Conservation (phyloP, 106 monocot species). For the Phalaenopsis equestris region DNA sequence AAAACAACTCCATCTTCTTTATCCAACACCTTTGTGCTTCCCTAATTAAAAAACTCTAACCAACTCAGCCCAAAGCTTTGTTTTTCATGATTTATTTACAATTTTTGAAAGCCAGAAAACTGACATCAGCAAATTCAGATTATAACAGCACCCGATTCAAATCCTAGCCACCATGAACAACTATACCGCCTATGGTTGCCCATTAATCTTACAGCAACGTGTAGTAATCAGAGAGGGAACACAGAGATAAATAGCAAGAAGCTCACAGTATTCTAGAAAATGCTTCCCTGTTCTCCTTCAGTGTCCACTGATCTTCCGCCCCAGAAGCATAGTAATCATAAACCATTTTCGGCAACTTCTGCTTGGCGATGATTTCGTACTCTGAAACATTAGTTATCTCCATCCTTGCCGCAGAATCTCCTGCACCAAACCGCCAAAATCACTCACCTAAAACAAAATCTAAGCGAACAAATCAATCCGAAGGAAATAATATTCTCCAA, state of each 20-base stretch:
- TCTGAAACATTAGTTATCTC: constrained; percentile 67
- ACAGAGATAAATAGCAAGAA: background rate
- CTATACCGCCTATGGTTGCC: no score
- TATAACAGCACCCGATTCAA: no score
- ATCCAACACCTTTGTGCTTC: no score
- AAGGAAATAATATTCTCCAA: no score
- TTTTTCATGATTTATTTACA: no score
- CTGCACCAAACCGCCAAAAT: no score
- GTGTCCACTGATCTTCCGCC: constrained; percentile 79
- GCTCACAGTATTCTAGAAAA: constrained; percentile 83
- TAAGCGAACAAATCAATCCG: no score
- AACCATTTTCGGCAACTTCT: constrained; percentile 75
- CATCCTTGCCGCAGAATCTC: constrained; percentile 10
- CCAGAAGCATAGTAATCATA: constrained; percentile 77
- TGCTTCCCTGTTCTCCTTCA: constrained; percentile 65
- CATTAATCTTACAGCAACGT: background rate
- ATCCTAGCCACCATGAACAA: no score
- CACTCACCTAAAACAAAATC: no score
- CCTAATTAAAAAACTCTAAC: background rate
- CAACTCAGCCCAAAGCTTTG: background rate
- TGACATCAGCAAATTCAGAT: no score
- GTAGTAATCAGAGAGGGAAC: background rate
- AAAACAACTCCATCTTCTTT: no score
- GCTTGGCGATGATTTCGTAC: constrained; percentile 63
- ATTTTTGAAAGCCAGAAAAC: no score